Conservation (phyloP, 768 basidiomycete species). For the Pholiota microspora region DNA sequence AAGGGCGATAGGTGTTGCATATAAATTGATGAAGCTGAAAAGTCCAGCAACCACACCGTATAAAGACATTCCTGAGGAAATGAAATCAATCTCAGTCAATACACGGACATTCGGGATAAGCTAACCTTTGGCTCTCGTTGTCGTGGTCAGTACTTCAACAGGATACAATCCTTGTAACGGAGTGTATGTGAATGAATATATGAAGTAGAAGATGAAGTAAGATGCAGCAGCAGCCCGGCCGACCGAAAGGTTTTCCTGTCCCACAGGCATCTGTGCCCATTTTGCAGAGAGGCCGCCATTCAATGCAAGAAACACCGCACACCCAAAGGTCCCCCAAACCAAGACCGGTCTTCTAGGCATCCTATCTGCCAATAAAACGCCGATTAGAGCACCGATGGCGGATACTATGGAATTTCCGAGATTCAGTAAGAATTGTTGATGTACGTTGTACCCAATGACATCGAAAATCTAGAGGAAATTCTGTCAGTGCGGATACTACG, state of each 20-base stretch:
- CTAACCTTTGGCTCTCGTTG: neutral
- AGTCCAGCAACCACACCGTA: conserved; percentile 1
- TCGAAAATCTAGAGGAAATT: neutral
- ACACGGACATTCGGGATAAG: neutral
- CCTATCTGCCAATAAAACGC: neutral
- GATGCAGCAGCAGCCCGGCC: conserved; percentile 1
- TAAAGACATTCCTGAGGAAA: neutral
- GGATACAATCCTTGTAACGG: neutral
- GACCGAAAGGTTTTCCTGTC: neutral
- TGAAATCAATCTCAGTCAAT: too few species aligned
- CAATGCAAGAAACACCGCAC: neutral
- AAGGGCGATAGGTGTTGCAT: neutral
- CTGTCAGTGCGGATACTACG: neutral
- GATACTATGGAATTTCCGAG: conserved; percentile 1
- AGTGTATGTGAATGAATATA: neutral
- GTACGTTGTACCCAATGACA: neutral
- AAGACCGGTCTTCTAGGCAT: neutral
- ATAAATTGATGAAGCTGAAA: conserved; percentile 1
- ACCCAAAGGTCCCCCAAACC: neutral
- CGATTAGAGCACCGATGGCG: neutral
- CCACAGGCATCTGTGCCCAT: conserved; percentile 1
- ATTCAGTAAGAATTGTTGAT: neutral
- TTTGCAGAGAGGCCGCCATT: neutral
- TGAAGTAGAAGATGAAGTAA: conserved; percentile 1
- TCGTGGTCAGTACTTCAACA: neutral